phyloP scores from a whole-genome alignment of 2,329 filamentous ascomycete species.

The Chaetoscypha palmicola region DNA sequence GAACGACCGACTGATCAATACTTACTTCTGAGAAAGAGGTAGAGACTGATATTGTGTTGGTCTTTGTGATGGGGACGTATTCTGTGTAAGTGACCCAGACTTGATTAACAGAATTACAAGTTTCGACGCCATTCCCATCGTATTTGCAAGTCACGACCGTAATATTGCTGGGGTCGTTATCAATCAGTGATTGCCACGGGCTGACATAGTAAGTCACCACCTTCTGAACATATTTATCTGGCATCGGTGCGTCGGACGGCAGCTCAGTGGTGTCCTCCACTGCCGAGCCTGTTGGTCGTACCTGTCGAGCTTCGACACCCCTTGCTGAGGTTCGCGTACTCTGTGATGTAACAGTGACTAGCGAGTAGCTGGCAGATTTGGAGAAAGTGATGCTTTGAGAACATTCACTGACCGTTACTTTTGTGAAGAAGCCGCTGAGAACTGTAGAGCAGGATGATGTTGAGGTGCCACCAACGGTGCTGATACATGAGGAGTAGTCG shows the following conservation, averaged over 20 bases:
- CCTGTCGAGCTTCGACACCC: background rate
- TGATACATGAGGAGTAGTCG: slow-evolving; percentile 17
- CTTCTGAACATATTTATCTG: slow-evolving; percentile 19
- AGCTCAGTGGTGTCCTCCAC: background rate
- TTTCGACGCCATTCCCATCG: slow-evolving; percentile 4
- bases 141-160: slow-evolving; percentile 17
- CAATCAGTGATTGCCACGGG: slow-evolving; percentile 24
- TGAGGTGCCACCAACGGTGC: slow-evolving; percentile 13
- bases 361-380: slow-evolving; percentile 17
- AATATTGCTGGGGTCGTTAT: slow-evolving; percentile 16
- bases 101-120: slow-evolving; percentile 18
- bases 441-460: slow-evolving; percentile 21
- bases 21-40: slow-evolving; percentile 18
- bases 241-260: background rate
- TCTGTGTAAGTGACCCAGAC: slow-evolving; percentile 20
- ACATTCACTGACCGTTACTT: slow-evolving; percentile 22
- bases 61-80: slow-evolving; percentile 15
- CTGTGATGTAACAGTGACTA: slow-evolving; percentile 13
- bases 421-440: slow-evolving; percentile 21
- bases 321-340: slow-evolving; percentile 1
- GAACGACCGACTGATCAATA: too few species aligned
- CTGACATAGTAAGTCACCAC: slow-evolving; percentile 22
- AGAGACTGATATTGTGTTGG: slow-evolving; percentile 16
- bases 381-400: slow-evolving; percentile 25
- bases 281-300: background rate